phyloP scores from a whole-genome alignment of 257 asterid species.

The Ophiorrhiza pumila region DNA sequence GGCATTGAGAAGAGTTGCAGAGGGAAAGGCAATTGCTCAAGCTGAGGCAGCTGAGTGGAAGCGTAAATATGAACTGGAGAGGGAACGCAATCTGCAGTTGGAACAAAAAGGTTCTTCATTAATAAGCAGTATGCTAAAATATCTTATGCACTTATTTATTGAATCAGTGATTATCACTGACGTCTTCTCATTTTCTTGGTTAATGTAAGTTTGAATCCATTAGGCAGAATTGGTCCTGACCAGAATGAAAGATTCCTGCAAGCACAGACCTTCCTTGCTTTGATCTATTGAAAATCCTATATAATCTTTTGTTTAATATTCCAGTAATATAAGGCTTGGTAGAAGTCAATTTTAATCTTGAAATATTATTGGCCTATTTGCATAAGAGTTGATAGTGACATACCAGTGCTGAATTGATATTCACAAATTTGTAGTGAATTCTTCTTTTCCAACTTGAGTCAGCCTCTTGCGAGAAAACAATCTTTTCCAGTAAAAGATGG shows the following conservation, averaged over 20 bases:
- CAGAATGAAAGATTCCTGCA: neutral
- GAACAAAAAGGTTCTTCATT: slow-evolving; percentile 51
- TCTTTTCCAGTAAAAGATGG: neutral
- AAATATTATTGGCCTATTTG: neutral
- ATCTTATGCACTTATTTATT: neutral
- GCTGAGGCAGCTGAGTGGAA: slow-evolving; percentile 98
- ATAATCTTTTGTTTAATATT: neutral
- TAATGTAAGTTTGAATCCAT: neutral
- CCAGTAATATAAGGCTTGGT: neutral
- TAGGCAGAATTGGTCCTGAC: neutral
- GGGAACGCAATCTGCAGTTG: slow-evolving; percentile 53
- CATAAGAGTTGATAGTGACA: neutral
- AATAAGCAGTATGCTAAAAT: neutral
- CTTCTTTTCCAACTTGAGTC: neutral
- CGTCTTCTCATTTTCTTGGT: neutral
- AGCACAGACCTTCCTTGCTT: neutral
- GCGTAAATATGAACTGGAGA: slow-evolving; percentile 82
- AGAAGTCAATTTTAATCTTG: neutral
- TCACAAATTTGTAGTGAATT: neutral
- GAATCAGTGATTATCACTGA: neutral
- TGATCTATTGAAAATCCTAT: neutral
- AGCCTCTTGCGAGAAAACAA: neutral
- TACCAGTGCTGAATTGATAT: neutral
- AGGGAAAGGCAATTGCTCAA: slow-evolving; percentile 86
- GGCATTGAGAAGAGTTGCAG: slow-evolving; percentile 64